Percentiles rank a stretch among this genome's conserved stretches.
Conservation (phyloP, 352 stramenopile genomes). For the Phytophthora constricta region DNA sequence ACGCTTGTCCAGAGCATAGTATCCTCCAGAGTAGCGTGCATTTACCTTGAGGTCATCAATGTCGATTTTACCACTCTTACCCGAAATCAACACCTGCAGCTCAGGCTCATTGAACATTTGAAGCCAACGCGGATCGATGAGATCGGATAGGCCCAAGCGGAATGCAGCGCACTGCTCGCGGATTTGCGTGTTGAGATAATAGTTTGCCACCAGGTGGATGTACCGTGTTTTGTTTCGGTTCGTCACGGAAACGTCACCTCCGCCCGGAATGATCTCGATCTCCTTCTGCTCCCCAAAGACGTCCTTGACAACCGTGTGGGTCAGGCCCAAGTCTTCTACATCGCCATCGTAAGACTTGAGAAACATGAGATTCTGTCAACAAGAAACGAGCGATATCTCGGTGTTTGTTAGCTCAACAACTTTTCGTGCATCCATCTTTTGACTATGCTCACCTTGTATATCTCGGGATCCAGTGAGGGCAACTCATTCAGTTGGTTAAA, state of each 20-base stretch:
- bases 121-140: conserved; percentile 93
- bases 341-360: conserved; percentile 96
- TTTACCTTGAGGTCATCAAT: conserved; percentile 89
- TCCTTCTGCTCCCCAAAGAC: conserved; percentile 88
- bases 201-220: conserved; percentile 95
- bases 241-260: conserved; percentile 88
- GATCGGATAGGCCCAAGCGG: conserved; percentile 90
- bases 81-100: conserved; percentile 95
- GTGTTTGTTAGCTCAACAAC: neutral
- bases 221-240: conserved; percentile 95
- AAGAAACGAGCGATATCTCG: too few relatives aligned
- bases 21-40: conserved; percentile 93
- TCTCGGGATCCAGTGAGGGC: conserved; percentile 91
- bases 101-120: conserved; percentile 97
- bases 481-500: conserved; percentile 90
- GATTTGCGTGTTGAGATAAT: conserved; percentile 95
- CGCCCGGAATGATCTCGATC: conserved; percentile 91
- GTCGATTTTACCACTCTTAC: conserved; percentile 64
- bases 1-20: conserved; percentile 87
- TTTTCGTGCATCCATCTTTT: neutral
- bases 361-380: conserved; percentile 93
- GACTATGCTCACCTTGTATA: conserved; percentile 86
- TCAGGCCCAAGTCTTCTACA: conserved; percentile 91
- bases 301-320: conserved; percentile 90
- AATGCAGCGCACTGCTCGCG: conserved; percentile 94